Base-by-base conservation (phyloP, 345 rosid species). In the Diplotaxis tenuifolia region DNA sequence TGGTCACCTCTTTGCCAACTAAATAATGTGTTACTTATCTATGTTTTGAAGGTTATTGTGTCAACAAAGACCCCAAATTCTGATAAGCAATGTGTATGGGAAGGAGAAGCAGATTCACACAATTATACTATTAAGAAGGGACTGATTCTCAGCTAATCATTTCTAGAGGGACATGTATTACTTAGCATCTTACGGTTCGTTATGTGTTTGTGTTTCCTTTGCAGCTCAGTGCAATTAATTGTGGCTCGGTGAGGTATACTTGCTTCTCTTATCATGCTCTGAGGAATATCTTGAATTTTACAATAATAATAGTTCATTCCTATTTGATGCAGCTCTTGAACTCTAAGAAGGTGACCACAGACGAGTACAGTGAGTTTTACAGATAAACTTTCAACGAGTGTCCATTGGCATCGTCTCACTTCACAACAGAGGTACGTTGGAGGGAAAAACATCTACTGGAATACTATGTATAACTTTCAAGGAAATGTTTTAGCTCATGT, bases 21-120 rank as follows among this genome's bases (percentile, higher is more conserved):
- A 25, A 63, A 47, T 15, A 16, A 20, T 47, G n/a, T n/a, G n/a
- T n/a, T n/a, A n/a, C n/a, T n/a, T n/a, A n/a, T n/a, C n/a, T n/a
- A n/a, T n/a, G n/a, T n/a, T n/a, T n/a, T n/a, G n/a, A n/a, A n/a
- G n/a, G n/a, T n/a, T 49, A 84, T 72, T 55, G 99, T 95, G 55
- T 92, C 97, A 4, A 85, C 96, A 52, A 95, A 87, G 83, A 92
- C 92, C 79, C 97, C 97, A 15, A 88, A 84, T 75, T 95, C 97
- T 38, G 92, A 88, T 72, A 92, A 84, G 71, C 99, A 92, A 68
- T 95, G 87, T 79, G 87, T 86, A 52, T 95, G 96, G 97, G 96
- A 95, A 87, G 97, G 96, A 67, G 93, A 89, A 81, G 96, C 88
- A 29, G 87, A 95, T 80, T 87, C 96, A 40, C 86, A 96, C 86